Conservation (phyloP, 2,329 filamentous ascomycete genomes). For the Leptographium procerum region DNA sequence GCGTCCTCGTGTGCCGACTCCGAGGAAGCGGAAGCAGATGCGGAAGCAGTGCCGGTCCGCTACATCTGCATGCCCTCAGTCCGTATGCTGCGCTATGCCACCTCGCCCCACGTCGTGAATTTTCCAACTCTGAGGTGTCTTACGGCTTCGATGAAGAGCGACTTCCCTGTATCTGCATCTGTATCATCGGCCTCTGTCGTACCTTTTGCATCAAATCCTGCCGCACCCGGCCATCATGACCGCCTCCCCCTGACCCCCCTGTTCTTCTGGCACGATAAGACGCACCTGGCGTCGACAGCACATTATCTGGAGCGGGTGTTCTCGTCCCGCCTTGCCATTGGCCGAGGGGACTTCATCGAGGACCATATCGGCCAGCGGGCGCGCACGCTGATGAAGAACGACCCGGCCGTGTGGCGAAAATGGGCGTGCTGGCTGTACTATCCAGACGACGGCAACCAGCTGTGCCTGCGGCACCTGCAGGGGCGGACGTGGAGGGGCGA, state of each 20-base stretch:
- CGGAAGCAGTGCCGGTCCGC: constrained; percentile 24
- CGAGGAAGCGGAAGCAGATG: no score
- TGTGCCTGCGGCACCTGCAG: constrained; percentile 39
- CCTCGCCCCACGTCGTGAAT: constrained; percentile 30
- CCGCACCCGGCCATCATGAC: no score
- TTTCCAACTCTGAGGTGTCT: constrained; percentile 30
- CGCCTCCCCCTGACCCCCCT: constrained; percentile 38
- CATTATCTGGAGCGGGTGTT: constrained; percentile 42
- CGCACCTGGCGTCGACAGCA: constrained; percentile 34
- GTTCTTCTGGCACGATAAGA: constrained; percentile 50
- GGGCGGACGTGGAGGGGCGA: constrained; percentile 38
- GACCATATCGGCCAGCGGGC: constrained; percentile 44
- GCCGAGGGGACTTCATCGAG: constrained; percentile 43
- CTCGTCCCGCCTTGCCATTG: constrained; percentile 35
- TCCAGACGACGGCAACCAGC: constrained; percentile 29
- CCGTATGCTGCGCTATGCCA: constrained; percentile 39
- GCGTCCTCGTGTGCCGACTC: neutral
- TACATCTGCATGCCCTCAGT: constrained; percentile 43
- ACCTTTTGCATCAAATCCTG: no score
- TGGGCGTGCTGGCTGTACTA: constrained; percentile 48
- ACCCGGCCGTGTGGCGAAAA: constrained; percentile 32
- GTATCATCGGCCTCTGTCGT: no score
- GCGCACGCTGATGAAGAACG: constrained; percentile 44
- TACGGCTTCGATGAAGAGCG: constrained; percentile 29
- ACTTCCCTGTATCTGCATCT: constrained; percentile 19